Evolutionary conservation across 192 early-diverging fungal genomes (phyloP).

Genomic region (Dissophora ornata): DNA sequence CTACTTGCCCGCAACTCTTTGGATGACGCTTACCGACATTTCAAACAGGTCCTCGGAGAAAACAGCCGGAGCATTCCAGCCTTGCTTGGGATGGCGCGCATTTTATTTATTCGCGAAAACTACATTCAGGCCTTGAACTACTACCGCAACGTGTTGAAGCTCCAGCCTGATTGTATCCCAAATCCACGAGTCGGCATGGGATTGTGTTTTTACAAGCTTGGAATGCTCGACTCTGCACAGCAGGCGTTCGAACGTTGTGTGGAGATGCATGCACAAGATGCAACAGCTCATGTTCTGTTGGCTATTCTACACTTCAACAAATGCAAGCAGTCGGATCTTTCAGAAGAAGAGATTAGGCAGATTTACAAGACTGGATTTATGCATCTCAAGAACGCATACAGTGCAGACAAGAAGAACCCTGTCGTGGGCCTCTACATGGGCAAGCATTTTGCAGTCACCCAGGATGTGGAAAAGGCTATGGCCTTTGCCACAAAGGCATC

Average conservation of each 20-base stretch:
- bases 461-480: slow-evolving; percentile 41
- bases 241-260: slow-evolving; percentile 76
- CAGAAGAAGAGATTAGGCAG: slow-evolving; percentile 55
- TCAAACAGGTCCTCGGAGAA: slow-evolving; percentile 62
- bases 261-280: slow-evolving; percentile 73
- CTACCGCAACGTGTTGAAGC: slow-evolving; percentile 81
- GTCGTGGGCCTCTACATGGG: slow-evolving; percentile 55
- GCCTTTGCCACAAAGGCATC: slow-evolving; percentile 47
- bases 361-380: slow-evolving; percentile 58
- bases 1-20: slow-evolving; percentile 63
- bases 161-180: slow-evolving; percentile 67
- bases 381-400: slow-evolving; percentile 63
- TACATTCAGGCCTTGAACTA: slow-evolving; percentile 74
- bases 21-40: slow-evolving; percentile 65
- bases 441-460: slow-evolving; percentile 38
- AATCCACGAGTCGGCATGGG: slow-evolving; percentile 89
- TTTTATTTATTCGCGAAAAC: slow-evolving; percentile 68
- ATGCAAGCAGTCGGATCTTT: slow-evolving; percentile 60
- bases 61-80: slow-evolving; percentile 68
- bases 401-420: slow-evolving; percentile 64
- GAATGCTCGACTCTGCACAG: slow-evolving; percentile 74
- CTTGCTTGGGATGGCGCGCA: slow-evolving; percentile 71
- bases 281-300: slow-evolving; percentile 77
- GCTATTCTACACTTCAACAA: slow-evolving; percentile 85
- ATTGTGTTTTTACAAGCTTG: slow-evolving; percentile 83